Percentiles rank a stretch among this genome's conserved stretches.
These are phyloP conservation scores for Lachancea cidri DNA, from an alignment of 805 yeast genomes.

Conservation along the genomic window DNA sequence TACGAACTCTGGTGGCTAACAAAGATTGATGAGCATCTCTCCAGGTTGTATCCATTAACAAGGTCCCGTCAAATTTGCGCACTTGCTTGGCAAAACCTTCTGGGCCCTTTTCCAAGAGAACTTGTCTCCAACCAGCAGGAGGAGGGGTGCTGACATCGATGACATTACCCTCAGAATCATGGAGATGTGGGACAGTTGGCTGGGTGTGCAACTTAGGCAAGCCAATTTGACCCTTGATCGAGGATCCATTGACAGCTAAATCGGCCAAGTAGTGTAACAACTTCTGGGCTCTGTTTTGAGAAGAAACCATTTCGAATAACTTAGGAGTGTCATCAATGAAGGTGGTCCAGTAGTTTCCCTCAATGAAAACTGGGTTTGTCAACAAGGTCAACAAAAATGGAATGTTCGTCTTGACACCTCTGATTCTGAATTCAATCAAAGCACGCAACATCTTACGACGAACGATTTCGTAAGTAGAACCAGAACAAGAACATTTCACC, in stretches of 20 bases:
- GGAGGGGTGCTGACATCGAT: conserved; percentile 51
- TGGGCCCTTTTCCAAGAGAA: conserved; percentile 80
- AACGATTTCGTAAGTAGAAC: conserved; percentile 93
- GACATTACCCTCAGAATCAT: conserved; percentile 54
- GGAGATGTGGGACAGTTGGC: conserved; percentile 70
- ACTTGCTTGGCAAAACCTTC: conserved; percentile 85
- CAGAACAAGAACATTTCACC: conserved; percentile 96
- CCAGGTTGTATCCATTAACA: conserved; percentile 99
- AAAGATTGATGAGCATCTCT: conserved; percentile 99
- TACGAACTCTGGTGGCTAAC: conserved; percentile 95
- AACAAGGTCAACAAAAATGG: conserved; percentile 90
- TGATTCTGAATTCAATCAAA: conserved; percentile 92
- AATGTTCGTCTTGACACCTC: conserved; percentile 98
- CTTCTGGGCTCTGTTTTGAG: conserved; percentile 96
- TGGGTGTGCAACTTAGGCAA: conserved; percentile 74
- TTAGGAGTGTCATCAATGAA: conserved; percentile 97
- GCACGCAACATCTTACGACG: conserved; percentile 98
- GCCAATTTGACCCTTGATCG: conserved; percentile 94
- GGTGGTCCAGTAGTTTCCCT: conserved; percentile 95
- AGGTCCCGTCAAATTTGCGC: conserved; percentile 75
- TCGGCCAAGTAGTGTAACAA: conserved; percentile 88
- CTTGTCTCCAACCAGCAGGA: conserved; percentile 87
- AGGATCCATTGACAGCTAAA: conserved; percentile 90
- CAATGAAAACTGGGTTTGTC: conserved; percentile 82
- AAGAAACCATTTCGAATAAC: conserved; percentile 87